phyloP scores from a whole-genome alignment of 2,329 filamentous ascomycete genomes.

The Aspergillus sp. region DNA sequence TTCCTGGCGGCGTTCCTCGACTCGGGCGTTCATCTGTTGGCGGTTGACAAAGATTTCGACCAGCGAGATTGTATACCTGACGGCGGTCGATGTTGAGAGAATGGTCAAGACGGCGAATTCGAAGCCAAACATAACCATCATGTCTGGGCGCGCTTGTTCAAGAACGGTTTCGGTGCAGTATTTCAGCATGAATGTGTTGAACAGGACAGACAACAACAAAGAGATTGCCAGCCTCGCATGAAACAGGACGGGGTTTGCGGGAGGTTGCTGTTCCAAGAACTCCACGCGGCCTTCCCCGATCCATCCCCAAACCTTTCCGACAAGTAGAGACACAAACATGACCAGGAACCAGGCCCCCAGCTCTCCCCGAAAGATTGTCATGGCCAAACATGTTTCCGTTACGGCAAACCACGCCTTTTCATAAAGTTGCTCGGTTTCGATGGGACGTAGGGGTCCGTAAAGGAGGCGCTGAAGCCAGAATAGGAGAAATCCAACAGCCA shows the following conservation, averaged over 20 bases:
- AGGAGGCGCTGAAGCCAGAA: conserved; percentile 88
- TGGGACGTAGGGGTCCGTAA: conserved; percentile 85
- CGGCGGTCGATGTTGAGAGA: conserved; percentile 76
- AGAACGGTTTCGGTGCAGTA: conserved; percentile 85
- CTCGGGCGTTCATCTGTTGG: conserved; percentile 71
- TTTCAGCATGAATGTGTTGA: conserved; percentile 77
- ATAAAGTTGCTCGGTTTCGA: conserved; percentile 96
- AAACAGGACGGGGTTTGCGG: conserved; percentile 84
- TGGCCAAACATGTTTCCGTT: conserved; percentile 93
- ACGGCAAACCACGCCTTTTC: conserved; percentile 98
- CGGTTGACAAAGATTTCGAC: conserved; percentile 76
- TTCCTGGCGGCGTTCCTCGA: conserved; percentile 71
- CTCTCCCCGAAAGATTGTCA: conserved; percentile 97
- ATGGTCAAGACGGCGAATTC: conserved; percentile 90
- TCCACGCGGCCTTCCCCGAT: conserved; percentile 95
- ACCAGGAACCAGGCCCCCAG: conserved; percentile 92
- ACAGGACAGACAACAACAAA: conserved; percentile 75
- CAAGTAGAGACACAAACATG: conserved; percentile 93
- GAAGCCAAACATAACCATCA: conserved; percentile 99
- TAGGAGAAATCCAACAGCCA: conserved; percentile 78
- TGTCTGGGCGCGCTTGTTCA: conserved; percentile 85
- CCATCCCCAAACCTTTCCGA: conserved; percentile 98
- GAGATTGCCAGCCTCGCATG: conserved; percentile 81
- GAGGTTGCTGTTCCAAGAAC: conserved; percentile 91
- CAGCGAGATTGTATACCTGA: conserved; percentile 78